Evolutionary conservation across 306 rosid species (phyloP), one percentile per base, ranked within the genome.

Genomic region (Rosa multiflora): DNA sequence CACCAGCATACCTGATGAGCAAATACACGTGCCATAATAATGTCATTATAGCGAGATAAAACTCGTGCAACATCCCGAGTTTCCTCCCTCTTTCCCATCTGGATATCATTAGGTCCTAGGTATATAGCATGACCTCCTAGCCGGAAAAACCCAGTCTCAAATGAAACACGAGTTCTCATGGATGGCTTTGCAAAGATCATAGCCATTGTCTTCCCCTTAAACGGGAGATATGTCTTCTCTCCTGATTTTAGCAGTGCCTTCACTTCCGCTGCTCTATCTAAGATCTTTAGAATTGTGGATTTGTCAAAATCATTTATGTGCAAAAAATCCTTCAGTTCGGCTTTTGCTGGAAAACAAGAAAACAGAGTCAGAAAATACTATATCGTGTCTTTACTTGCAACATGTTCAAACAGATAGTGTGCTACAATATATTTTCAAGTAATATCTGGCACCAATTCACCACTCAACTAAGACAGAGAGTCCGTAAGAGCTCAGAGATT

Each of bases 21-120:
- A 84, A 93, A 93, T 82, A 93, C 97, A 35, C 98, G 98, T 20
- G 98, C 99, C 99, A 93, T 96, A 46, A 96, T 82, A 58, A 93
- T 85, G 84, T 96, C 99, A 79, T 93, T 93, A 40, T 93, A 96
- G 74, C 96, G 48, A 81, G 83, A 91, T 85, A 93, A 82, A 85
- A 93, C 99, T 52, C 96, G 96, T 42, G 99, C 99, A 46, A 96
- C 79, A 73, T 96, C 99, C 46, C 96, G 87, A 79, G 98, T 93
- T 87, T 96, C 99, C 89, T 96, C 99, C 76, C 97, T 91, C 89
- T 93, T 93, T 10, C 98, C 99, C 96, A 96, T 96, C 80, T 93
- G 99, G 76, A 96, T 96, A 62, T 91, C 98, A 85, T 93, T 78
- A 5, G 99, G 99, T 78, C 98, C 99, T 70, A 96, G 83, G 85